Conservation (phyloP, 2,329 filamentous ascomycete genomes). For the Tolypocladium album region DNA sequence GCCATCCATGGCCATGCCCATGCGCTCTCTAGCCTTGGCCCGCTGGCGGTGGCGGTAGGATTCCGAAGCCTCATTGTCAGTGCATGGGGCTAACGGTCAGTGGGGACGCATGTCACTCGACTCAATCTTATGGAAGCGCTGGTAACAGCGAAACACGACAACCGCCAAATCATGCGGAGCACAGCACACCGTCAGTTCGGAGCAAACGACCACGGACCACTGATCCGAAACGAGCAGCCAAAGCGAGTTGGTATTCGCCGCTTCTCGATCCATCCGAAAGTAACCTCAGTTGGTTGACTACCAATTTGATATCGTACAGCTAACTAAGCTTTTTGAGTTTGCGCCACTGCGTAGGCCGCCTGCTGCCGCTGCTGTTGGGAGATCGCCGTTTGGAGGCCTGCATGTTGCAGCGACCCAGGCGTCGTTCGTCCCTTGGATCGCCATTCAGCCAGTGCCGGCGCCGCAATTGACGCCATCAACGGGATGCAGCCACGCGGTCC, state of each 20-base stretch:
- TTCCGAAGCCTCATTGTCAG: slow-evolving; percentile 8
- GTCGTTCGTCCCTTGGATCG: not conserved
- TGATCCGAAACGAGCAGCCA: not conserved
- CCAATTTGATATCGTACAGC: not conserved
- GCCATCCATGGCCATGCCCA: not conserved
- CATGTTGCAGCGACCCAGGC: not conserved
- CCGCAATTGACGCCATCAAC: not conserved
- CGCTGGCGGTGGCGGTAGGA: slow-evolving; percentile 7
- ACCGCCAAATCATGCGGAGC: not conserved
- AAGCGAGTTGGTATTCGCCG: not conserved
- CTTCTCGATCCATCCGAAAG: not conserved
- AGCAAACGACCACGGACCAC: not conserved
- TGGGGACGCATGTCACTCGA: slow-evolving; percentile 3
- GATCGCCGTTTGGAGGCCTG: not conserved
- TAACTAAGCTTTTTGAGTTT: not conserved
- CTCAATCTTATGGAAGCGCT: not conserved
- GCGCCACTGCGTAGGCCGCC: not conserved
- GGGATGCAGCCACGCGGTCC: not conserved
- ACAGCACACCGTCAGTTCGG: not conserved
- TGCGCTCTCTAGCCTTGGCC: slow-evolving; percentile 5
- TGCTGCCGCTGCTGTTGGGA: not conserved
- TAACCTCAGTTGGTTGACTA: not conserved
- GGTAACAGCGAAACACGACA: not conserved
- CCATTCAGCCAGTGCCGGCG: not conserved
- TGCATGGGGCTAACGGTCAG: slow-evolving; percentile 8